Evolutionary conservation across 345 rosid species (phyloP).

Genomic region (Aquilaria sinensis): DNA sequence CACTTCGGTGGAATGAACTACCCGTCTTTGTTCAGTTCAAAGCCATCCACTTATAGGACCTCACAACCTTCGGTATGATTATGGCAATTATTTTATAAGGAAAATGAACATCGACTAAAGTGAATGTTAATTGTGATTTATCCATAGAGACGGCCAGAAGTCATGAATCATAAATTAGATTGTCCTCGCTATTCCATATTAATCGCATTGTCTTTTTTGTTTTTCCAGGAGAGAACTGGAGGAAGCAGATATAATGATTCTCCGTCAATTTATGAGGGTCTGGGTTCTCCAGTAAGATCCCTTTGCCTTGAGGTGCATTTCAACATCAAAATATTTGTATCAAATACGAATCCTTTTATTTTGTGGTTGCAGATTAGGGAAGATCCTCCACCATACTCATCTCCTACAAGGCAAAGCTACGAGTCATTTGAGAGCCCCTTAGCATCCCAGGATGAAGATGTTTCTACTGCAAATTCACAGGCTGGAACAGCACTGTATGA

Average conservation of each 20-base stretch:
- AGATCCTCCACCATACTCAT: constrained; percentile 85
- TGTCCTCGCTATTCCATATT: background rate
- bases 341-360: constrained; percentile 7
- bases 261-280: constrained; percentile 55
- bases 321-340: background rate
- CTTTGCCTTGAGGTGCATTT: constrained; percentile 6
- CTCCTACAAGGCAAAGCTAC: constrained; percentile 45
- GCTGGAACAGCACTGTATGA: constrained; percentile 85
- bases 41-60: constrained; percentile 50
- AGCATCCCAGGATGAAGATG: constrained; percentile 55
- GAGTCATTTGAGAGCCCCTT: constrained; percentile 81
- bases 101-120: background rate
- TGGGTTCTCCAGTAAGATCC: constrained; percentile 62
- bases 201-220: constrained; percentile 6
- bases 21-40: constrained; percentile 91
- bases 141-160: no score
- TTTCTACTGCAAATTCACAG: constrained; percentile 60
- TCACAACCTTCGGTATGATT: constrained; percentile 55
- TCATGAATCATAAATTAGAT: background rate
- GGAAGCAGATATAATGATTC: constrained; percentile 44
- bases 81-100: constrained; percentile 9
- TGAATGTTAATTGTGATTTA: background rate
- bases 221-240: constrained; percentile 51
- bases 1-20: constrained; percentile 99
- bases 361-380: constrained; percentile 58